These are phyloP conservation scores for Hymenochaete sp. DNA, from an alignment of 1,284 basidiomycete genomes.

Conservation along the genomic window DNA sequence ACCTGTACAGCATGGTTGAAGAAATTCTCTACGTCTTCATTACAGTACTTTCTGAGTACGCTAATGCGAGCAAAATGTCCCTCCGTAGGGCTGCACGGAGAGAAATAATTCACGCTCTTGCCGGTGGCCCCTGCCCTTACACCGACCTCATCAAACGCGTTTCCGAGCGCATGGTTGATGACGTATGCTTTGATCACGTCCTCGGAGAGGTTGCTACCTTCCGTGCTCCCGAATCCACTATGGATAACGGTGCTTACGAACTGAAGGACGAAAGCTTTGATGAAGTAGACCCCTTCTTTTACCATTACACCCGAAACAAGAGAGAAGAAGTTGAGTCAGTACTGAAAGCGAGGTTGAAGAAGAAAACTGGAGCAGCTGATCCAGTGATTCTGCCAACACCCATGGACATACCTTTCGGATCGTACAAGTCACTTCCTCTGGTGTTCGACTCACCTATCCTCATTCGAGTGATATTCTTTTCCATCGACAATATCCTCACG, in stretches of 20 bases:
- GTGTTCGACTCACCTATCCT: constrained; percentile 62
- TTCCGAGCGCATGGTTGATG: constrained; percentile 84
- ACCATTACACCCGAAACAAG: constrained; percentile 92
- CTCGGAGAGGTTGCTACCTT: constrained; percentile 78
- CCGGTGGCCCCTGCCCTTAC: constrained; percentile 82
- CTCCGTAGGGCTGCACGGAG: constrained; percentile 64
- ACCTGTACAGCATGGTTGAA: constrained; percentile 82
- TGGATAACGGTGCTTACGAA: constrained; percentile 82
- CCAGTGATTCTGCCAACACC: constrained; percentile 71
- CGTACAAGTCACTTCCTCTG: constrained; percentile 52
- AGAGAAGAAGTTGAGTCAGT: constrained; percentile 88
- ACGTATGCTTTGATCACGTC: constrained; percentile 76
- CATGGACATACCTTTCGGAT: constrained; percentile 56
- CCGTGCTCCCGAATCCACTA: constrained; percentile 68
- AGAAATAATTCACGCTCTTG: constrained; percentile 88
- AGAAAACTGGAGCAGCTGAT: constrained; percentile 51
- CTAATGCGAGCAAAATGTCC: constrained; percentile 64
- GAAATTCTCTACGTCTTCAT: constrained; percentile 88
- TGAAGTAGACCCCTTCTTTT: constrained; percentile 94
- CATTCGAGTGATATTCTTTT: constrained; percentile 70
- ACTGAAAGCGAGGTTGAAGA: constrained; percentile 61
- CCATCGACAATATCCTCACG: constrained; percentile 59
- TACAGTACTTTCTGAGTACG: constrained; percentile 79
- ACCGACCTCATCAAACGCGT: constrained; percentile 90
- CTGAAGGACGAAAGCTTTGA: constrained; percentile 77